Conservation (phyloP, 495 filamentous ascomycete species). For the Penicillium canescens region DNA sequence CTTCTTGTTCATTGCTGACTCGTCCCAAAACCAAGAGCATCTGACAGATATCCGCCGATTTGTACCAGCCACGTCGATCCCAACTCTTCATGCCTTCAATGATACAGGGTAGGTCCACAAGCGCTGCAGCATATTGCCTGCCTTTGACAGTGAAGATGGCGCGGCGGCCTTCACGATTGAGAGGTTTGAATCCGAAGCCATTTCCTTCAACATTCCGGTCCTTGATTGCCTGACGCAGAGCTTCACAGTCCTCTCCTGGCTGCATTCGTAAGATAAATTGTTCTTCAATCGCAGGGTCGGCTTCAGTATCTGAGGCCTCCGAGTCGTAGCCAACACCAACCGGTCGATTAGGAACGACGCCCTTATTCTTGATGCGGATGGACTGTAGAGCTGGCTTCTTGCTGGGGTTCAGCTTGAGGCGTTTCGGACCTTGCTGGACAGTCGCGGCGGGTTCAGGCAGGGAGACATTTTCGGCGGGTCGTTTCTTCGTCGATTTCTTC, state of each 20-base stretch:
- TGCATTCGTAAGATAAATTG: constrained; percentile 87
- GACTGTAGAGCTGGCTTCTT: constrained; percentile 46
- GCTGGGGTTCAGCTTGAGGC: constrained; percentile 44
- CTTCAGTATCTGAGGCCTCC: constrained; percentile 88
- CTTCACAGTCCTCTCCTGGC: constrained; percentile 82
- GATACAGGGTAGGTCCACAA: constrained; percentile 89
- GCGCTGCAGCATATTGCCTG: constrained; percentile 70
- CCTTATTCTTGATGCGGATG: constrained; percentile 58
- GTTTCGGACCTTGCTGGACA: constrained; percentile 37
- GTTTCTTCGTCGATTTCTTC: constrained; percentile 51
- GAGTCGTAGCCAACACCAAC: constrained; percentile 91
- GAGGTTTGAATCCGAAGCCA: constrained; percentile 74
- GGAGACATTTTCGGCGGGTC: constrained; percentile 34
- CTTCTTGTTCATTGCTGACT: constrained; percentile 72
- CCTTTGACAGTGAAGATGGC: constrained; percentile 69
- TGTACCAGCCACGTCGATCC: constrained; percentile 89
- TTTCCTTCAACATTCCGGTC: constrained; percentile 70
- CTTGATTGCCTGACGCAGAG: constrained; percentile 67
- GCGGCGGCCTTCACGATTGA: constrained; percentile 72
- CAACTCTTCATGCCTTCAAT: constrained; percentile 96
- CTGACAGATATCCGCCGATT: constrained; percentile 91
- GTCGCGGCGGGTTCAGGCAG: constrained; percentile 19
- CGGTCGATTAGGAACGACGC: constrained; percentile 62
- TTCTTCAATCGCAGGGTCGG: constrained; percentile 83
- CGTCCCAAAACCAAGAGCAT: constrained; percentile 82